Evolutionary conservation across 148 eudicot species (phyloP).

Genomic region (Diospyros kaki): DNA sequence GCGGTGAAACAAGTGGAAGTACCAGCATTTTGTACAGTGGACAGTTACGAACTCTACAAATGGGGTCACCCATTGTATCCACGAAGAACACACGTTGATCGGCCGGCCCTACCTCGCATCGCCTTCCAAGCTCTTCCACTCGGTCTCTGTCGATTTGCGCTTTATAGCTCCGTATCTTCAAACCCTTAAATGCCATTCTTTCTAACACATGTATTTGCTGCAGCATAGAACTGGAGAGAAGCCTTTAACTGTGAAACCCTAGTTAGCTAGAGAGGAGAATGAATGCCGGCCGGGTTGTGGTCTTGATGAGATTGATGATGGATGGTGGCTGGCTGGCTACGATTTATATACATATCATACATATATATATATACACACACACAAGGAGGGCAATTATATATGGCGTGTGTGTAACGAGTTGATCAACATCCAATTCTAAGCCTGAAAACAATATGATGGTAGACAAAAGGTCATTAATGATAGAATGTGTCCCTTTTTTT

Average conservation of each 20-base stretch:
- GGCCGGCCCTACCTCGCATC: slow-evolving; percentile 33
- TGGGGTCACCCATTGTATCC: slow-evolving; percentile 40
- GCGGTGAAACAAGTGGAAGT: not conserved
- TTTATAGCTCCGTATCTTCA: slow-evolving; percentile 20
- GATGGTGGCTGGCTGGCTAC: no score
- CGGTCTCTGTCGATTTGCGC: slow-evolving; percentile 16
- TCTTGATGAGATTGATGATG: no score
- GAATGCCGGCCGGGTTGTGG: no score
- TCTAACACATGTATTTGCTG: not conserved
- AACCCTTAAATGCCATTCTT: slow-evolving; percentile 20
- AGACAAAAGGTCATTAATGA: slow-evolving; percentile 25
- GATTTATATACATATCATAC: no score
- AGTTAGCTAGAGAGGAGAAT: no score
- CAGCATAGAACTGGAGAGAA: no score
- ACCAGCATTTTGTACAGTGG: slow-evolving; percentile 32
- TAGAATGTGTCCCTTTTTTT: slow-evolving; percentile 4
- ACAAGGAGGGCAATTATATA: not conserved
- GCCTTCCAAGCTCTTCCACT: slow-evolving; percentile 25
- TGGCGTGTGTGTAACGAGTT: not conserved
- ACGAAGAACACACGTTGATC: slow-evolving; percentile 25
- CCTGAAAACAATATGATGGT: slow-evolving; percentile 6
- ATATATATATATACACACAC: not conserved
- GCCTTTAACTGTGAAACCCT: not conserved
- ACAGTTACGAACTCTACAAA: slow-evolving; percentile 30
- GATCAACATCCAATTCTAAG: not conserved